Evolutionary conservation across 371 early-diverging fungal species (phyloP).

Genomic region (Caulochytrium protostelioides): DNA sequence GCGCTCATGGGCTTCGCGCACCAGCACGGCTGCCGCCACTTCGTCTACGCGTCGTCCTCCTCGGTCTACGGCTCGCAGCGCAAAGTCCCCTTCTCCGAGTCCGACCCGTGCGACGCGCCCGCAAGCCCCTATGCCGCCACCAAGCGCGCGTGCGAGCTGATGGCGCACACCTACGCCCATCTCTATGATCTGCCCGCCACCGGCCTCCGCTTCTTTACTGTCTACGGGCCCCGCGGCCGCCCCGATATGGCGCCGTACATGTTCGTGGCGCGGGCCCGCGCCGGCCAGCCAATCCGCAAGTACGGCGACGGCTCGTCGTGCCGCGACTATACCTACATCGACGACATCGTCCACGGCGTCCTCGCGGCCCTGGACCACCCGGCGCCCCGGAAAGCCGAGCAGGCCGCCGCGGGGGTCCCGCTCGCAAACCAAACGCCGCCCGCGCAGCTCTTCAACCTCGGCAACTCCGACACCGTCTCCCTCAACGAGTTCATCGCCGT

Average conservation of each 20-base stretch:
- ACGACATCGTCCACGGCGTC: constrained; percentile 8
- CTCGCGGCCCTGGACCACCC: constrained; percentile 4
- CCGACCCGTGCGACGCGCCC: constrained; percentile 2
- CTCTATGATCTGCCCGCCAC: constrained; percentile 4
- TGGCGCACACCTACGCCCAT: constrained; percentile 3
- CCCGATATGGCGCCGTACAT: constrained; percentile 7
- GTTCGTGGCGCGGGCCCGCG: constrained; percentile 2
- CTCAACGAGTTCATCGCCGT: constrained; percentile 5
- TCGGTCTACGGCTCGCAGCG: constrained; percentile 8
- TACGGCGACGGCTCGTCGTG: constrained; percentile 9
- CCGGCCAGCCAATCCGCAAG: constrained; percentile 5
- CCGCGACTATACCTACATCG: constrained; percentile 10
- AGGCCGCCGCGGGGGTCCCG: background rate
- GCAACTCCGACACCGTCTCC: constrained; percentile 5
- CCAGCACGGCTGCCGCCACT: constrained; percentile 1
- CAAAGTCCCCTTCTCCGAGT: constrained; percentile 8
- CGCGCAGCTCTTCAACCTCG: constrained; percentile 10
- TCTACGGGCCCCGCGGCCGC: constrained; percentile 4
- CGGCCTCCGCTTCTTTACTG: constrained; percentile 11
- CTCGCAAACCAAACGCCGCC: background rate
- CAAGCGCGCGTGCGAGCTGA: constrained; percentile 7
- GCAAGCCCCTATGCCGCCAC: constrained; percentile 9
- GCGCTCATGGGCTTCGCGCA: constrained; percentile 4
- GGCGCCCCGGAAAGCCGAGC: background rate
- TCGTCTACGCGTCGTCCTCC: constrained; percentile 8